Evolutionary conservation across 2,329 filamentous ascomycete species (phyloP).

Genomic region (Polychaeton citri): DNA sequence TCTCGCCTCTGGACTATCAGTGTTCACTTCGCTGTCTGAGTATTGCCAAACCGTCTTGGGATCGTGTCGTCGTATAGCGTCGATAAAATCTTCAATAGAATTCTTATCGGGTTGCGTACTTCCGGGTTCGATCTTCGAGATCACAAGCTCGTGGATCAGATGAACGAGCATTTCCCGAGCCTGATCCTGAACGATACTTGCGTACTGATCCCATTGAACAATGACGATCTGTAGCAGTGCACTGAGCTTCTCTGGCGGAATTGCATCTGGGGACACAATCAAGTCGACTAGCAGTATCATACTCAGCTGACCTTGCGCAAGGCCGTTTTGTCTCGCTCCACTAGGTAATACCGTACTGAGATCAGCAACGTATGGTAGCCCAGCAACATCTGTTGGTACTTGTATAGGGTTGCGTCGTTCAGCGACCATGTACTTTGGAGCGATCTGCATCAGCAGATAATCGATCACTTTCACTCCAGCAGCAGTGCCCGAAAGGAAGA

Average conservation of each 20-base stretch:
- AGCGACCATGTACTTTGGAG: constrained; percentile 92
- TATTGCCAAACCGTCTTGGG: constrained; percentile 83
- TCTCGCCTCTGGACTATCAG: constrained; percentile 48
- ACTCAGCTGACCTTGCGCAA: constrained; percentile 85
- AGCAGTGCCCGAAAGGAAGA: constrained; percentile 78
- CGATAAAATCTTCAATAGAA: constrained; percentile 76
- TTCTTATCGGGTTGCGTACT: constrained; percentile 52
- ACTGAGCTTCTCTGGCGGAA: constrained; percentile 67
- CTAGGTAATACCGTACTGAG: constrained; percentile 65
- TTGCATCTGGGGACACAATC: constrained; percentile 80
- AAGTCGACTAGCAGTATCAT: constrained; percentile 89
- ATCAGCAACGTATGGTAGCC: constrained; percentile 82
- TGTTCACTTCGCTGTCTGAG: constrained; percentile 73
- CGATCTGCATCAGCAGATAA: constrained; percentile 81
- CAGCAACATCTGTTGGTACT: constrained; percentile 57
- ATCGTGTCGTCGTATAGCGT: constrained; percentile 74
- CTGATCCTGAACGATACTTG: constrained; percentile 85
- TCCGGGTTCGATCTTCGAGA: constrained; percentile 63
- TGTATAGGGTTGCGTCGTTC: constrained; percentile 60
- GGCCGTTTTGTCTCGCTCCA: constrained; percentile 72
- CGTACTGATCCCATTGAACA: constrained; percentile 96
- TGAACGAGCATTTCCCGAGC: constrained; percentile 96
- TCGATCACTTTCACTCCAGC: constrained; percentile 87
- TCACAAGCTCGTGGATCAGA: constrained; percentile 88
- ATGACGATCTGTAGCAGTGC: constrained; percentile 81